Evolutionary conservation across 2,329 filamentous ascomycete species (phyloP).

Genomic region (Calonectria fujianensis): DNA sequence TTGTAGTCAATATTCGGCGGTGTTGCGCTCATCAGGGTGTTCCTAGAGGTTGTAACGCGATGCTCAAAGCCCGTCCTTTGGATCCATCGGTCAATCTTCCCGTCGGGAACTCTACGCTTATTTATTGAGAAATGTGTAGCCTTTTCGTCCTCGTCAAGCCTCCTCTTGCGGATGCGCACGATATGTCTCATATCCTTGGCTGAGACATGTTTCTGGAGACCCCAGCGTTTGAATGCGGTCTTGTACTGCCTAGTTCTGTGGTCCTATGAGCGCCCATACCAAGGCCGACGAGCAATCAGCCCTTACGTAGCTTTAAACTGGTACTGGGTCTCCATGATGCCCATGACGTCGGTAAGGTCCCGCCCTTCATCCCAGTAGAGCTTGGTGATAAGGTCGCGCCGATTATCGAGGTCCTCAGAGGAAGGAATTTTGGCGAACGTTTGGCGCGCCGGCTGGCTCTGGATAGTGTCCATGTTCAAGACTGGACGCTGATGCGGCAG

Average conservation of each 20-base stretch:
- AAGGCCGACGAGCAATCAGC: neutral
- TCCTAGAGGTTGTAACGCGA: neutral
- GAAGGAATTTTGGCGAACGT: neutral
- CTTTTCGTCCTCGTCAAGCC: constrained; percentile 13
- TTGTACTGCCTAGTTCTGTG: constrained; percentile 14
- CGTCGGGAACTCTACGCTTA: constrained; percentile 3
- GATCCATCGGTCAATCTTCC: constrained; percentile 21
- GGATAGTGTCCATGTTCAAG: constrained; percentile 5
- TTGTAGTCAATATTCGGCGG: constrained; percentile 23
- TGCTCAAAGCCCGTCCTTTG: constrained; percentile 19
- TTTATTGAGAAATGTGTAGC: constrained; percentile 1
- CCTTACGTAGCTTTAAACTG: constrained; percentile 28
- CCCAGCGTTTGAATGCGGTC: constrained; percentile 22
- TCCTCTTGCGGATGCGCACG: constrained; percentile 16
- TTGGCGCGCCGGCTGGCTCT: neutral
- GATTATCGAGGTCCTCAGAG: neutral
- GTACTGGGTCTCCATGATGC: constrained; percentile 17
- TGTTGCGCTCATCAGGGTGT: neutral
- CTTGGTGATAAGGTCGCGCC: constrained; percentile 4
- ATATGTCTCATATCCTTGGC: constrained; percentile 18
- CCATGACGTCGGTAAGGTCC: constrained; percentile 2
- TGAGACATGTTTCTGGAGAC: constrained; percentile 14
- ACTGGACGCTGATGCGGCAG: neutral
- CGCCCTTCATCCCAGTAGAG: constrained; percentile 19
- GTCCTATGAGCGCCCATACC: neutral